Conservation (phyloP, 192 early-diverging fungal species). For the Cetraspora pellucida region DNA sequence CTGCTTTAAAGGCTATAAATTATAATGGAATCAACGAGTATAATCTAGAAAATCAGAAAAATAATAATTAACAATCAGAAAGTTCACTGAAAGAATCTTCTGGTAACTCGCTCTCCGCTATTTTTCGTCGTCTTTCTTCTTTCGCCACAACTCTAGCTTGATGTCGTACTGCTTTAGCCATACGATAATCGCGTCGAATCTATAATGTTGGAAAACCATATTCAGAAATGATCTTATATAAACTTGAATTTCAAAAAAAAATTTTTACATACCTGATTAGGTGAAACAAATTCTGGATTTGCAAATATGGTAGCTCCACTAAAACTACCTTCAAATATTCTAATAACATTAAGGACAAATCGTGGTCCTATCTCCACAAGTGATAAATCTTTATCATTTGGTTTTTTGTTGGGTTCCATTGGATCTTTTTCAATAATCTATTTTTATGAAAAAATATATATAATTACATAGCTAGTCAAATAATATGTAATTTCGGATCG, state of each 20-base stretch:
- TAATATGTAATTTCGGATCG: background rate
- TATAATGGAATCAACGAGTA: too few species aligned
- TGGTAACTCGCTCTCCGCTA: constrained; percentile 8
- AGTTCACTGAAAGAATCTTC: background rate
- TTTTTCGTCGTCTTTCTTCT: background rate
- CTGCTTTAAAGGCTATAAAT: too few species aligned
- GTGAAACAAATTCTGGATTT: constrained; percentile 85
- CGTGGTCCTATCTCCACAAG: constrained; percentile 96
- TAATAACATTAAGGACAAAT: constrained; percentile 90
- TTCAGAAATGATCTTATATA: background rate
- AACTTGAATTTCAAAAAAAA: background rate
- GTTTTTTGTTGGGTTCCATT: constrained; percentile 2
- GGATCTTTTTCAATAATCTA: constrained; percentile 74
- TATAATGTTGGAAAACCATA: background rate
- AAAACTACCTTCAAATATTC: constrained; percentile 96
- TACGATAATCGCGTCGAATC: constrained; percentile 6
- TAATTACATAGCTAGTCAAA: background rate
- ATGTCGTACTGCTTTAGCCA: background rate
- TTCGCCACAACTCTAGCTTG: background rate
- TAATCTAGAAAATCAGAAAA: too few species aligned
- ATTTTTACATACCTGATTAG: constrained; percentile 46
- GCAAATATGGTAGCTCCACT: constrained; percentile 90
- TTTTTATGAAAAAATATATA: background rate
- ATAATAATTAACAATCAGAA: too few species aligned
- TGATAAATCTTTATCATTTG: constrained; percentile 63